phyloP scores from a whole-genome alignment of 2,329 filamentous ascomycete species.

The Curvularia lunata region DNA sequence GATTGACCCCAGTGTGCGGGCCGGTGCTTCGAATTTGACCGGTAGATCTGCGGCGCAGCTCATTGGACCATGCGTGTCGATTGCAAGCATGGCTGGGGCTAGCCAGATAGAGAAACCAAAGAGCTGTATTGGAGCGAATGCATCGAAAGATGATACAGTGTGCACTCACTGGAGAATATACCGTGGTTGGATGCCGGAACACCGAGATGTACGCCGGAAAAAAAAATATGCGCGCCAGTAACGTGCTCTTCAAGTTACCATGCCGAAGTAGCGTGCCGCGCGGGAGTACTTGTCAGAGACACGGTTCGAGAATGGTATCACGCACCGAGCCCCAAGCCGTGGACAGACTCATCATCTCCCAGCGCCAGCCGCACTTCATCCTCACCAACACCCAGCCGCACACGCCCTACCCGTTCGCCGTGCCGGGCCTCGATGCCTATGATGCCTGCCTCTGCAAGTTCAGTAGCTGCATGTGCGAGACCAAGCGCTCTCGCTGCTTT shows the following conservation, averaged over 20 bases:
- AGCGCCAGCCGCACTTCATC: slow-evolving; percentile 91
- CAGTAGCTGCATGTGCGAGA: slow-evolving; percentile 76
- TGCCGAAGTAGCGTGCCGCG: neutral
- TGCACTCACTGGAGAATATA: neutral
- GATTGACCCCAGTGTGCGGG: slow-evolving; percentile 13
- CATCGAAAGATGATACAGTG: neutral
- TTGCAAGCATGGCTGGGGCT: slow-evolving; percentile 5
- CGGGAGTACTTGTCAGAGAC: neutral
- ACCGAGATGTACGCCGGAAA: neutral
- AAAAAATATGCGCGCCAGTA: slow-evolving; percentile 2
- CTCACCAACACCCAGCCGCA: slow-evolving; percentile 83
- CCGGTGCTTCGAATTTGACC: slow-evolving; percentile 13
- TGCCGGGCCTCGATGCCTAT: slow-evolving; percentile 79
- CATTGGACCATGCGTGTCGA: slow-evolving; percentile 6
- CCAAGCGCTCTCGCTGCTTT: slow-evolving; percentile 57
- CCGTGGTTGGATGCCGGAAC: slow-evolving; percentile 11
- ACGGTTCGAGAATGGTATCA: slow-evolving; percentile 17
- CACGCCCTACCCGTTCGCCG: slow-evolving; percentile 84
- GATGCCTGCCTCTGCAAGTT: slow-evolving; percentile 85
- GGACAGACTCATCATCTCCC: slow-evolving; percentile 85
- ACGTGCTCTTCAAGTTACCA: slow-evolving; percentile 8
- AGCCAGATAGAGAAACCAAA: slow-evolving; percentile 5
- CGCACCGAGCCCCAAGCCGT: slow-evolving; percentile 66
- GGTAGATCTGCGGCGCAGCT: slow-evolving; percentile 13
- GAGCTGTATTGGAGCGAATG: slow-evolving; percentile 5